These are phyloP conservation scores for Leccinum broughii DNA, from an alignment of 768 basidiomycete genomes.

Conservation along the genomic window DNA sequence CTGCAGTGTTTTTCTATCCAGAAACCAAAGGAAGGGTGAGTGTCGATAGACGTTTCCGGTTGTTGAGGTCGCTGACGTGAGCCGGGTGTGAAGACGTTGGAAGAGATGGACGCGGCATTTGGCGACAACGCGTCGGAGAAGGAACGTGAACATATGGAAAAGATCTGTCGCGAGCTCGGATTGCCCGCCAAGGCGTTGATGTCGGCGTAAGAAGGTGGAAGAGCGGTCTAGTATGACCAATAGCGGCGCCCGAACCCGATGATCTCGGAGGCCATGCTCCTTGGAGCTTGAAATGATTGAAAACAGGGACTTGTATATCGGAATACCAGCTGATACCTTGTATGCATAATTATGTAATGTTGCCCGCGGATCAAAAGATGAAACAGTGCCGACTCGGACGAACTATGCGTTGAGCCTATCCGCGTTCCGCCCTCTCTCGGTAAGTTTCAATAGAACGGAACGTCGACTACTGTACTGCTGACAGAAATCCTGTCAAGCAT, in stretches of 20 bases:
- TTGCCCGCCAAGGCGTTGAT: conserved; percentile 28
- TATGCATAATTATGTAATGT: neutral
- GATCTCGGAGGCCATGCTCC: neutral
- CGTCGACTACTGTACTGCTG: no score
- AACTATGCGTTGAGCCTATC: neutral
- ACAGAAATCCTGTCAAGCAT: no score
- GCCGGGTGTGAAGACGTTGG: conserved; percentile 27
- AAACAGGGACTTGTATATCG: neutral
- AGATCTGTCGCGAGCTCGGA: conserved; percentile 31
- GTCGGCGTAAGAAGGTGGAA: conserved; percentile 9
- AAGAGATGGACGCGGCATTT: conserved; percentile 36
- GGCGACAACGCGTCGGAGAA: conserved; percentile 30
- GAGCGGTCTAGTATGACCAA: neutral
- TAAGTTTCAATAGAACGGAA: no score
- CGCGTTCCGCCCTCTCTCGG: no score
- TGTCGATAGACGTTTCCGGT: neutral
- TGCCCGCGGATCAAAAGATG: neutral
- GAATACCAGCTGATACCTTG: neutral
- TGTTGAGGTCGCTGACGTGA: neutral
- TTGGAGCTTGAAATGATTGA: neutral
- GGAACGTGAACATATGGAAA: conserved; percentile 28
- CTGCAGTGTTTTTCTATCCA: conserved; percentile 28
- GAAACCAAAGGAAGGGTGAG: conserved; percentile 36
- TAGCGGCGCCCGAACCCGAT: neutral
- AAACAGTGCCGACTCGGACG: no score